phyloP scores from a whole-genome alignment of 805 yeast genomes.

The Torulaspora indica region DNA sequence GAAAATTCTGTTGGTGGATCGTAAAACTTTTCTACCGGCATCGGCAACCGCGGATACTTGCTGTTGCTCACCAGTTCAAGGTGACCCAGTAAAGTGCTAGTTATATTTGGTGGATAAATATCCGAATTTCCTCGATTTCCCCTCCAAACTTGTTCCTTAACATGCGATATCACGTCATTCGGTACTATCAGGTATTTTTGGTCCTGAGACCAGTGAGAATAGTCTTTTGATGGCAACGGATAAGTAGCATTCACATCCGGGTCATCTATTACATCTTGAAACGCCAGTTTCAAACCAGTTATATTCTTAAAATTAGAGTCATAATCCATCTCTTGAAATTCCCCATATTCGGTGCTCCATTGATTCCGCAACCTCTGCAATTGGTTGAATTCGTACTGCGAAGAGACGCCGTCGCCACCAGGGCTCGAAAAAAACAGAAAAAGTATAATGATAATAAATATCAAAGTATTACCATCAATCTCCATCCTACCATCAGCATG shows the following conservation, averaged over 20 bases:
- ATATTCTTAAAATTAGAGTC: constrained; percentile 58
- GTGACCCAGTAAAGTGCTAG: constrained; percentile 45
- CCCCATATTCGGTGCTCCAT: constrained; percentile 32
- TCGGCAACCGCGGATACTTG: constrained; percentile 18
- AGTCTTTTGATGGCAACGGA: constrained; percentile 49
- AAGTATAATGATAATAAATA: constrained; percentile 31
- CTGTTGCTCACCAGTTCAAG: constrained; percentile 31
- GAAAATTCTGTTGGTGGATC: constrained; percentile 30
- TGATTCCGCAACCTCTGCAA: constrained; percentile 39
- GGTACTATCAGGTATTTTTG: constrained; percentile 59
- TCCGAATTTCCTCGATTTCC: constrained; percentile 23
- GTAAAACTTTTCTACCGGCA: constrained; percentile 37
- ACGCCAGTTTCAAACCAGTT: constrained; percentile 67
- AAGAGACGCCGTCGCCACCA: constrained; percentile 34
- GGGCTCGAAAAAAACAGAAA: constrained; percentile 33
- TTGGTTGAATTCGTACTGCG: constrained; percentile 39
- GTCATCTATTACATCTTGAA: constrained; percentile 49
- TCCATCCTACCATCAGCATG: constrained; percentile 23
- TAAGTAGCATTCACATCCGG: constrained; percentile 46
- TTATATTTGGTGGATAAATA: constrained; percentile 42
- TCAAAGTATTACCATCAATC: constrained; percentile 33
- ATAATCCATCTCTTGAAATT: constrained; percentile 43
- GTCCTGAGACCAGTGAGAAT: constrained; percentile 45
- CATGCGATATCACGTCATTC: constrained; percentile 45
- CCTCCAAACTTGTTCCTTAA: constrained; percentile 51